Evolutionary conservation across 495 filamentous ascomycete genomes (phyloP).

Genomic region (Hypoxylon subgilvum): DNA sequence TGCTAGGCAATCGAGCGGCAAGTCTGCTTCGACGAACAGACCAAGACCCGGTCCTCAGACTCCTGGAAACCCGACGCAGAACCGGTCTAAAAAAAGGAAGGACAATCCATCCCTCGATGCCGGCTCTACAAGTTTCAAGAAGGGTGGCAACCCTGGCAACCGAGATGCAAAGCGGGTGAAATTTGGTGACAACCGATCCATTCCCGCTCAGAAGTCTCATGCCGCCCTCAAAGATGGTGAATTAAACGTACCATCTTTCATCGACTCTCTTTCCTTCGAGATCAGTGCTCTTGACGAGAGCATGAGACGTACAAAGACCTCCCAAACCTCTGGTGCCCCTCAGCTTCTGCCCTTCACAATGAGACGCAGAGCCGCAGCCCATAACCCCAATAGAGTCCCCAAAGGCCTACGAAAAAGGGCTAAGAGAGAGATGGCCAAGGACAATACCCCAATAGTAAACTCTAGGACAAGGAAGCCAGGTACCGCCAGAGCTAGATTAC

Average conservation of each 20-base stretch:
- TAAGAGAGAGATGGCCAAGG: constrained; percentile 81
- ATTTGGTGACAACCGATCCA: constrained; percentile 69
- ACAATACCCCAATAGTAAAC: constrained; percentile 87
- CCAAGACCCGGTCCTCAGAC: background rate
- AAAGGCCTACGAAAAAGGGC: constrained; percentile 73
- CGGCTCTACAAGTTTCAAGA: constrained; percentile 19
- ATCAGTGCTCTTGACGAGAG: constrained; percentile 82
- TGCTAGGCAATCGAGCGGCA: background rate
- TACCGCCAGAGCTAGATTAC: constrained; percentile 69
- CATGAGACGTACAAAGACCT: constrained; percentile 73
- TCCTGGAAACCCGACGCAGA: constrained; percentile 7
- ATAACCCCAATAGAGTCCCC: constrained; percentile 93
- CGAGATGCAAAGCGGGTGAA: constrained; percentile 62
- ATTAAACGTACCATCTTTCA: constrained; percentile 80
- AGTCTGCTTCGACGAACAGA: constrained; percentile 6
- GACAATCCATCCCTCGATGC: constrained; percentile 21
- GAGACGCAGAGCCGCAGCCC: constrained; percentile 86
- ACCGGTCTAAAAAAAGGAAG: constrained; percentile 36
- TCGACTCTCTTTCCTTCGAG: constrained; percentile 83
- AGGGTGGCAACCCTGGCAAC: constrained; percentile 51
- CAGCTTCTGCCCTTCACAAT: constrained; percentile 85
- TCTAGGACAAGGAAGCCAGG: constrained; percentile 72
- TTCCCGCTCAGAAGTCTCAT: constrained; percentile 73
- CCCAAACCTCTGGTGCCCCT: constrained; percentile 76
- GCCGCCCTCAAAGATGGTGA: constrained; percentile 77